These are phyloP conservation scores for Candida mattraensis DNA, from an alignment of 805 yeast genomes.

Conservation along the genomic window DNA sequence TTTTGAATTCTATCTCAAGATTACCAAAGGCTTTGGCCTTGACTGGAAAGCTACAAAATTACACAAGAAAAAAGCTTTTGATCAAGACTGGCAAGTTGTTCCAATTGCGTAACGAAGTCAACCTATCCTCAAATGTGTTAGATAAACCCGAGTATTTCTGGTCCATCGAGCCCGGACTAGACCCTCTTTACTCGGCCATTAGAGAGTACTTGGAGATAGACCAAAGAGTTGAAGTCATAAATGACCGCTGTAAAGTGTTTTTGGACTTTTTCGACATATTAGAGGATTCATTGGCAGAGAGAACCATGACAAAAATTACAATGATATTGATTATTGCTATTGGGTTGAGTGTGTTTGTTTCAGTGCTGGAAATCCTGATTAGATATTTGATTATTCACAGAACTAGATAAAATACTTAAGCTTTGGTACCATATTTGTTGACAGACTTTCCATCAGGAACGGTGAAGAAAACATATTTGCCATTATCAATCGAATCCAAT, in stretches of 20 bases:
- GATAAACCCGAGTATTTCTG: constrained; percentile 97
- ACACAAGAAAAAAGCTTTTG: constrained; percentile 78
- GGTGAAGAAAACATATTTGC: constrained; percentile 77
- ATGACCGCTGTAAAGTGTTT: constrained; percentile 91
- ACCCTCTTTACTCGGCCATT: constrained; percentile 86
- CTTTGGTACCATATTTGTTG: constrained; percentile 70
- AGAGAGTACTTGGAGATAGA: constrained; percentile 93
- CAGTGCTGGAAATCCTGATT: constrained; percentile 66
- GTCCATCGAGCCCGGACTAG: constrained; percentile 93
- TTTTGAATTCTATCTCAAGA: constrained; percentile 80
- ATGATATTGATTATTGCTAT: constrained; percentile 86
- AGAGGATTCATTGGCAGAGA: constrained; percentile 91
- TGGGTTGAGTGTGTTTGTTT: constrained; percentile 73
- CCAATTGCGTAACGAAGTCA: constrained; percentile 90
- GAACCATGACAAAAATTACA: constrained; percentile 87
- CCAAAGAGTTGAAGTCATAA: constrained; percentile 88
- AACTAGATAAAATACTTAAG: constrained; percentile 15
- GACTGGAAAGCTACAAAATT: constrained; percentile 77
- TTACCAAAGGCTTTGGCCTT: constrained; percentile 88
- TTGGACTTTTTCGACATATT: constrained; percentile 90
- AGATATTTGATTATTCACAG: constrained; percentile 49
- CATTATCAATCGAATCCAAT: constrained; percentile 63
- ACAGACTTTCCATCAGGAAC: constrained; percentile 94
- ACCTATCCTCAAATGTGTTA: constrained; percentile 81
- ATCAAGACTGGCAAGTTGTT: constrained; percentile 89